These are phyloP conservation scores for Pogostemon cablin DNA, from an alignment of 257 asterid species.

Conservation along the genomic window DNA sequence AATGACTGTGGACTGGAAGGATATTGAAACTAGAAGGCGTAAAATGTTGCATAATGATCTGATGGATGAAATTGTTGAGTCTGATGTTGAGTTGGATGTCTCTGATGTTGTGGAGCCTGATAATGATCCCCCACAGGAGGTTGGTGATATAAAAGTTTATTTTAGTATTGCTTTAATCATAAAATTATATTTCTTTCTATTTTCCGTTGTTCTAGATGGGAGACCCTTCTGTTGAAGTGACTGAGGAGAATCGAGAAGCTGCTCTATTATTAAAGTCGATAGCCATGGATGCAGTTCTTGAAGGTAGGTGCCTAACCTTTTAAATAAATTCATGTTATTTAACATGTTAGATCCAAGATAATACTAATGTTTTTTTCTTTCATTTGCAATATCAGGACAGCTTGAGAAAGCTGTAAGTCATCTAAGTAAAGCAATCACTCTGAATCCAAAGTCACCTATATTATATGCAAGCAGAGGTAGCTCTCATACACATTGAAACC, in stretches of 20 bases:
- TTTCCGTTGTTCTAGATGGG: slow-evolving; percentile 56
- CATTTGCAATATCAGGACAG: slow-evolving; percentile 46
- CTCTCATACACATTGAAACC: slow-evolving; percentile 17
- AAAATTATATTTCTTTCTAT: not conserved
- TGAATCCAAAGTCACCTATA: slow-evolving; percentile 63
- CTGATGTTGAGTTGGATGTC: slow-evolving; percentile 63
- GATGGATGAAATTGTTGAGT: slow-evolving; percentile 54
- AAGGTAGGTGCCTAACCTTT: slow-evolving; percentile 39
- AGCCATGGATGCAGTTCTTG: slow-evolving; percentile 58
- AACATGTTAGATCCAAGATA: not conserved
- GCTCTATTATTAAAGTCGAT: slow-evolving; percentile 52
- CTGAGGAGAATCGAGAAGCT: slow-evolving; percentile 52
- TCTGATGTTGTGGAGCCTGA: slow-evolving; percentile 62
- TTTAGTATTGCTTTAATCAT: slow-evolving; percentile 1
- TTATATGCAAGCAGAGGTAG: slow-evolving; percentile 68
- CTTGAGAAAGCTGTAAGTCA: slow-evolving; percentile 47
- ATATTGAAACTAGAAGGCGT: slow-evolving; percentile 14
- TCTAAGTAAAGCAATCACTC: slow-evolving; percentile 56
- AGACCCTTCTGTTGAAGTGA: slow-evolving; percentile 52
- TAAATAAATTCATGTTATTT: not conserved
- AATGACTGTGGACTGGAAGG: slow-evolving; percentile 10
- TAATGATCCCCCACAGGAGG: slow-evolving; percentile 59
- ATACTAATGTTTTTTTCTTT: not conserved
- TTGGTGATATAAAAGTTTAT: slow-evolving; percentile 28
- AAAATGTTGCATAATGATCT: slow-evolving; percentile 24